Evolutionary conservation across 495 filamentous ascomycete species (phyloP).

Genomic region (Polyplosphaeria fusca): DNA sequence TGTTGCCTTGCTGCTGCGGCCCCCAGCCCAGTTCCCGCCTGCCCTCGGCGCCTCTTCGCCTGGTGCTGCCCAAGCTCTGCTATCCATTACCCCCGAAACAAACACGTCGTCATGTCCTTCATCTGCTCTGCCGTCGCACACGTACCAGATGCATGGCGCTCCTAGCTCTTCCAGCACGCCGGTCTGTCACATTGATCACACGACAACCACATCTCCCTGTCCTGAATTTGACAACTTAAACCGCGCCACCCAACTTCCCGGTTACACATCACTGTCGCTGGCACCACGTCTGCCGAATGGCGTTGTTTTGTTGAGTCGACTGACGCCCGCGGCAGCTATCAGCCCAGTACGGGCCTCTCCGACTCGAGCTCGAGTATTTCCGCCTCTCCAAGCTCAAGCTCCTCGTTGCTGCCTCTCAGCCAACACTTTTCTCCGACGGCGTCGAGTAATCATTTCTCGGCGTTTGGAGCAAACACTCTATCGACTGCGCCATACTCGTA

Average conservation of each 20-base stretch:
- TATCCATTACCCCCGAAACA: constrained; percentile 33
- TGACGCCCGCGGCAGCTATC: constrained; percentile 38
- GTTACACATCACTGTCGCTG: constrained; percentile 37
- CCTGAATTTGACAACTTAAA: constrained; percentile 32
- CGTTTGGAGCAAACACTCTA: constrained; percentile 33
- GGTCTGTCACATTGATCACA: constrained; percentile 39
- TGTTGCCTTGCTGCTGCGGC: constrained; percentile 32
- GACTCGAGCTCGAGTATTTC: constrained; percentile 40
- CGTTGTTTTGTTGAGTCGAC: constrained; percentile 30
- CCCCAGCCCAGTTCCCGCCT: constrained; percentile 27
- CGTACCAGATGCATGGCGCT: constrained; percentile 31
- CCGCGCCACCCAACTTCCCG: constrained; percentile 31
- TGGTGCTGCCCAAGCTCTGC: constrained; percentile 35
- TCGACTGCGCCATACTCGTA: constrained; percentile 32
- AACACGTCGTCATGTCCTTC: constrained; percentile 39
- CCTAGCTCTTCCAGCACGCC: constrained; percentile 31
- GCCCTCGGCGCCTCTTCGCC: constrained; percentile 27
- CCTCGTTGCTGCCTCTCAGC: constrained; percentile 37
- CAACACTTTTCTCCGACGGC: constrained; percentile 21
- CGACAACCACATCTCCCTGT: constrained; percentile 37
- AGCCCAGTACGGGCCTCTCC: constrained; percentile 32
- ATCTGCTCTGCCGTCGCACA: constrained; percentile 33
- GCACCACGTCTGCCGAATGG: constrained; percentile 25
- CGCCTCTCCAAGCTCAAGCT: constrained; percentile 41
- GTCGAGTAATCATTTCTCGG: constrained; percentile 8